Conservation (phyloP, 345 rosid species). For the Adansonia digitata region DNA sequence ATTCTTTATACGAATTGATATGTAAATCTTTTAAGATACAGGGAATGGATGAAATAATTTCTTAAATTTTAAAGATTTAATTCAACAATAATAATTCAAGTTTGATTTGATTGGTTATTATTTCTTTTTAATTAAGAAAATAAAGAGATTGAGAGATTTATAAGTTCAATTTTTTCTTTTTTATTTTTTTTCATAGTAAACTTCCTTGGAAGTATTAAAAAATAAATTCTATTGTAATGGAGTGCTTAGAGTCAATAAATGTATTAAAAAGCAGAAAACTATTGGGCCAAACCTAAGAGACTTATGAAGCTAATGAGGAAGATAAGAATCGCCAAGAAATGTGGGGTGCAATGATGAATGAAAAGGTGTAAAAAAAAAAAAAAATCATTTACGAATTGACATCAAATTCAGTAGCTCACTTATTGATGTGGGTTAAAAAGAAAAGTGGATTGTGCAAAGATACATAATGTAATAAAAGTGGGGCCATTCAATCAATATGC, state of each 20-base stretch:
- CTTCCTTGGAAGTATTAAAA: not conserved
- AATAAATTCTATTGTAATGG: not conserved
- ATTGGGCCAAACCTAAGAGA: slow-evolving; percentile 17
- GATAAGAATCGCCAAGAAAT: not conserved
- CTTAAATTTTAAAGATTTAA: too few species aligned
- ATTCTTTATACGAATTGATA: too few species aligned
- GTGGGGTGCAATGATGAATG: not conserved
- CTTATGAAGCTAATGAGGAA: not conserved
- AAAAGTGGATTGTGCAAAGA: slow-evolving; percentile 10
- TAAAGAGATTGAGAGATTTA: not conserved
- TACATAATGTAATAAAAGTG: slow-evolving; percentile 17
- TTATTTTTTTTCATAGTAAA: not conserved
- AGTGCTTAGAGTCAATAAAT: not conserved
- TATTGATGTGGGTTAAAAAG: slow-evolving; percentile 17
- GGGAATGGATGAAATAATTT: too few species aligned
- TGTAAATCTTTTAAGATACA: too few species aligned
- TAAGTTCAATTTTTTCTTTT: not conserved
- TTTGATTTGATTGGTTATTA: too few species aligned
- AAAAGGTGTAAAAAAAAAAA: not conserved
- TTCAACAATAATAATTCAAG: too few species aligned
- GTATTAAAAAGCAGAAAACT: not conserved
- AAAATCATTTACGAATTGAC: not conserved
- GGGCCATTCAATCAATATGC: slow-evolving; percentile 25
- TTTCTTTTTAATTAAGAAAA: too few species aligned
- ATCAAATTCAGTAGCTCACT: slow-evolving; percentile 28